Conservation (phyloP, 495 filamentous ascomycete genomes). For the Talaromyces adpressus region DNA sequence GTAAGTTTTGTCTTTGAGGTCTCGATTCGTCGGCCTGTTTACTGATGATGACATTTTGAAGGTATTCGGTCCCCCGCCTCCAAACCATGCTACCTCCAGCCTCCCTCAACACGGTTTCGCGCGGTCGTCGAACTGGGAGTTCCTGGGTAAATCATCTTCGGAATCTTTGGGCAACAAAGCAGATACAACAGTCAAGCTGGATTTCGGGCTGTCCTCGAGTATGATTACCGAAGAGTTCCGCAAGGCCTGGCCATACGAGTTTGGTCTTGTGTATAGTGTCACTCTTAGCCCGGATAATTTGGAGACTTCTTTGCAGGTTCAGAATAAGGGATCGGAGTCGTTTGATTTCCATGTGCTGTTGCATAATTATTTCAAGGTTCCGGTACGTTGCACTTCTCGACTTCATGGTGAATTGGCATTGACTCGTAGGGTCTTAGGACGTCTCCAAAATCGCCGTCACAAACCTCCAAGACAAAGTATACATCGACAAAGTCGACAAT, state of each 20-base stretch:
- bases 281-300: slow-evolving; percentile 67
- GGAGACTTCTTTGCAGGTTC: slow-evolving; percentile 76
- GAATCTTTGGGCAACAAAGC: slow-evolving; percentile 48
- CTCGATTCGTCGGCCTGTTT: not conserved
- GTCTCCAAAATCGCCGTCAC: slow-evolving; percentile 61
- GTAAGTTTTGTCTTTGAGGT: slow-evolving; percentile 40
- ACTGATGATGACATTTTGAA: slow-evolving; percentile 22
- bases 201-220: slow-evolving; percentile 78
- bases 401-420: not conserved
- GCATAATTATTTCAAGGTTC: slow-evolving; percentile 81
- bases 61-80: slow-evolving; percentile 83
- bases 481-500: slow-evolving; percentile 73
- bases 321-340: slow-evolving; percentile 66
- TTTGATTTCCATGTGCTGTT: slow-evolving; percentile 89
- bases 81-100: slow-evolving; percentile 59
- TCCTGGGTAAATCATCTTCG: slow-evolving; percentile 57
- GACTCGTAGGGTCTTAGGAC: slow-evolving; percentile 44
- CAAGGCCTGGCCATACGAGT: slow-evolving; percentile 71
- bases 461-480: slow-evolving; percentile 66
- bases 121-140: slow-evolving; percentile 66
- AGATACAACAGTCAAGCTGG: slow-evolving; percentile 73
- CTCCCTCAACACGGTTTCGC: slow-evolving; percentile 97
- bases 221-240: slow-evolving; percentile 58
- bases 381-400: slow-evolving; percentile 45
- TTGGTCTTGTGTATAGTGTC: slow-evolving; percentile 88